phyloP scores from a whole-genome alignment of 2,329 filamentous ascomycete species.

The Arthroderma uncinatum region DNA sequence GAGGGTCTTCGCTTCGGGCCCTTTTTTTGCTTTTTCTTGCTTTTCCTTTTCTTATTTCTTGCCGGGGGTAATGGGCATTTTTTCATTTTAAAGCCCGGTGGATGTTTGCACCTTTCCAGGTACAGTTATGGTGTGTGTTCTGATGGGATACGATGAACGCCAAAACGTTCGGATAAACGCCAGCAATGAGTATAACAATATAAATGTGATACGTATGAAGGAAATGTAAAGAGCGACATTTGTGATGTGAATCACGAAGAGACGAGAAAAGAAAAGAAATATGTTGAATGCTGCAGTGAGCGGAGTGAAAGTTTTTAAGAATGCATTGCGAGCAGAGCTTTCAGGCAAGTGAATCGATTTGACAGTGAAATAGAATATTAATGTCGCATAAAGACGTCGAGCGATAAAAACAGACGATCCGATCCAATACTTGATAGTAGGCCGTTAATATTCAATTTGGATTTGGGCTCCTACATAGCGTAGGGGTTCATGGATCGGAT shows the following conservation, averaged over 20 bases:
- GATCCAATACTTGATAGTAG: neutral
- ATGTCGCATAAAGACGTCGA: neutral
- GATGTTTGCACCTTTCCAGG: neutral
- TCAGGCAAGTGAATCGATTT: neutral
- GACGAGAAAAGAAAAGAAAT: neutral
- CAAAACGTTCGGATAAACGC: neutral
- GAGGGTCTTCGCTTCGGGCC: too few relatives aligned
- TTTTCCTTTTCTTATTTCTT: neutral
- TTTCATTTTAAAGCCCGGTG: too few relatives aligned
- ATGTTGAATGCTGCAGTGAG: neutral
- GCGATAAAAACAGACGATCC: neutral
- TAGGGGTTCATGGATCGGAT: conserved; percentile 43
- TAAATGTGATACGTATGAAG: neutral
- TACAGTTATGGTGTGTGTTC: neutral
- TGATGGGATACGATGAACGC: neutral
- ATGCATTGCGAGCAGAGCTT: neutral
- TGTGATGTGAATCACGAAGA: neutral
- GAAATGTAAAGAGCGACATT: neutral
- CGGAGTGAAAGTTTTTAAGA: neutral
- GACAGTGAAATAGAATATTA: neutral
- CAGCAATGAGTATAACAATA: conserved; percentile 1
- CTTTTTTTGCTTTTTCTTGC: neutral
- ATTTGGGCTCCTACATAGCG: conserved; percentile 29
- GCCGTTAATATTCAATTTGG: neutral
- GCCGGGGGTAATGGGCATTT: neutral